Evolutionary conservation across 305 asterid species (phyloP), one percentile per base, ranked within the genome.

Genomic region (Fraxinus dipetala): DNA sequence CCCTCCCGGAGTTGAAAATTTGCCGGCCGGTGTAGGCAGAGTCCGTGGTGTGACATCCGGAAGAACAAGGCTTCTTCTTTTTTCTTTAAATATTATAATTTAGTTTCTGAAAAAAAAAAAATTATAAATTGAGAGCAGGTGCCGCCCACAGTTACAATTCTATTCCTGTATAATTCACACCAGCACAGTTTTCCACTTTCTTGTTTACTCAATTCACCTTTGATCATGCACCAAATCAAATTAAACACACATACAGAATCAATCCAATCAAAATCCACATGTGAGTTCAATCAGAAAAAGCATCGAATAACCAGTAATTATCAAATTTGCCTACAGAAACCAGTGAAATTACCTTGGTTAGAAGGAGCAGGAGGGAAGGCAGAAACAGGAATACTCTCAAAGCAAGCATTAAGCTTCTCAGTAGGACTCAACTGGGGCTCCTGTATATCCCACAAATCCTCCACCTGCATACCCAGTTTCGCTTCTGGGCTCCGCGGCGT

Each of bases 401-500:
- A 96, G 77, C 99, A 96, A 63, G 98, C 98, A 84, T 96, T 94
- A 36, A 96, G 97, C 89, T 96, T 96, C 89, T 96, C 99, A 65
- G 98, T 96, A 11, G 99, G 99, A 84, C 89, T 92, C 56, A 94
- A 87, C 88, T 94, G 97, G 28, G 98, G 92, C 83, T 94, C 98
- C 83, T 92, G 97, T 28, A 90, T 54, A 80, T 96, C 99, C 98
- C 99, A 96, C 5, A 96, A 85, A 90, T 92, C 98, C 85, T 96
- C 98, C 8, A 96, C 98, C 59, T 93, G 93, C 98, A 93, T 90
- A 74, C 99, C 99, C 83, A 96, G 85, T 88, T 88, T 88, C 20
- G 99, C 98, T 36, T 94, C 99, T 74, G 99, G 98, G 88, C 99
- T 96, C 84, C 97, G 84, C 48, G 99, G 98, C 65, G 97, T 90